phyloP scores from a whole-genome alignment of 2,329 filamentous ascomycete genomes.

The Colletotrichum karsti region DNA sequence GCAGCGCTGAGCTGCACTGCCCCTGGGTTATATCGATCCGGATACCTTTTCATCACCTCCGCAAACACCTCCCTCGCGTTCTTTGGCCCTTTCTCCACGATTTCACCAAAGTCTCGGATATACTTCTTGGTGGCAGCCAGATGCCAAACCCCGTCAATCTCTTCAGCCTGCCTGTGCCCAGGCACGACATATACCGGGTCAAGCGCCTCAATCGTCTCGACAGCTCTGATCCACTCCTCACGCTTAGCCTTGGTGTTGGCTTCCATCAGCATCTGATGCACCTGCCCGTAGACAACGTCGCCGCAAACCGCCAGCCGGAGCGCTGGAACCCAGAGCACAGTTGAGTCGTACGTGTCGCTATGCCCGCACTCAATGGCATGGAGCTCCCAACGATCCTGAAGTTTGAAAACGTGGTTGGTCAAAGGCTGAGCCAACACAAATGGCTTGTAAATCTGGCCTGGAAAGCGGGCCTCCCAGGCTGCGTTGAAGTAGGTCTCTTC shows the following conservation, averaged over 20 bases:
- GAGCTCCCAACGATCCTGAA: not conserved
- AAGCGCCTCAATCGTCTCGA: slow-evolving; percentile 41
- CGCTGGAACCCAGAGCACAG: slow-evolving; percentile 43
- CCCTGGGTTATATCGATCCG: slow-evolving; percentile 26
- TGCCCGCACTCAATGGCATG: not conserved
- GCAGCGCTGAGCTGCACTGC: slow-evolving; percentile 15
- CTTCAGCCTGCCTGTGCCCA: slow-evolving; percentile 37
- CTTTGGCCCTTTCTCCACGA: slow-evolving; percentile 4
- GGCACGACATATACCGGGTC: slow-evolving; percentile 40
- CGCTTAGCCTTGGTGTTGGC: slow-evolving; percentile 40
- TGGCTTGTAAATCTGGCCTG: not conserved
- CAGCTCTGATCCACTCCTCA: slow-evolving; percentile 38
- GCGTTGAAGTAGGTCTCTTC: not conserved
- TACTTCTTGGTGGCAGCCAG: slow-evolving; percentile 21
- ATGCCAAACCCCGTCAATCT: slow-evolving; percentile 38
- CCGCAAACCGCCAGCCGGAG: slow-evolving; percentile 45
- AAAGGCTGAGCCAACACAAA: not conserved
- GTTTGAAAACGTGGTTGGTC: not conserved
- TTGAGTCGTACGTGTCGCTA: slow-evolving; percentile 31
- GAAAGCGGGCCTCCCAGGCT: not conserved
- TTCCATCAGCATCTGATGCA: slow-evolving; percentile 44
- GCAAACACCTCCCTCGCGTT: slow-evolving; percentile 26
- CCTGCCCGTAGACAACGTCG: slow-evolving; percentile 47
- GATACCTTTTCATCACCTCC: slow-evolving; percentile 28
- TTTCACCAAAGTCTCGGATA: slow-evolving; percentile 28